Percentiles rank a stretch among this genome's conserved stretches.
Conservation (phyloP, 495 filamentous ascomycete genomes). For the Lasiosphaeria miniovina region DNA sequence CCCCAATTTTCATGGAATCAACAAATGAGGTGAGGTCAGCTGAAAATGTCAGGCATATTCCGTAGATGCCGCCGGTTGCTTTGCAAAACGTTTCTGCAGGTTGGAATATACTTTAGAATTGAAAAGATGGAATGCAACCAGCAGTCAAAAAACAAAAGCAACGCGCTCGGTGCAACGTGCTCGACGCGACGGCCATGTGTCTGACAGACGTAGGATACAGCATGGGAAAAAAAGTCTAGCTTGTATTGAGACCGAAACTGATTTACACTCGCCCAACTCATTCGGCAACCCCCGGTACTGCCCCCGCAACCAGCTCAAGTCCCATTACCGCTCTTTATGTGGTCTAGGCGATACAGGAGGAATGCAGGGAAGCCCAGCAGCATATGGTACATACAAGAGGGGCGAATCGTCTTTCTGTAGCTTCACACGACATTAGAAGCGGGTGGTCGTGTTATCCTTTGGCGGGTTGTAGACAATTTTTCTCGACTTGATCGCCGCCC, state of each 20-base stretch:
- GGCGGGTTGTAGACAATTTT: constrained; percentile 88
- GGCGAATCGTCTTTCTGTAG: constrained; percentile 18
- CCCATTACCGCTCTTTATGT: constrained; percentile 22
- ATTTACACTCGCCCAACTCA: constrained; percentile 36
- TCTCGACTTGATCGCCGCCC: constrained; percentile 89
- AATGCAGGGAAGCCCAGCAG: constrained; percentile 33
- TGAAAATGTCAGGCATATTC: too few relatives aligned
- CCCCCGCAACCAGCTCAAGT: constrained; percentile 9
- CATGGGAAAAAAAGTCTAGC: constrained; percentile 26
- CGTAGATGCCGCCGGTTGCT: too few relatives aligned
- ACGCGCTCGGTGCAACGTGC: too few relatives aligned
- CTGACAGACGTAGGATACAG: background rate
- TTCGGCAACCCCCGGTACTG: constrained; percentile 14
- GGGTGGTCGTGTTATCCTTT: constrained; percentile 35
- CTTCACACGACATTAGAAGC: constrained; percentile 27
- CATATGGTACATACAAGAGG: constrained; percentile 45
- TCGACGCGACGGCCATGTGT: background rate
- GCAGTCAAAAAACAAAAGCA: too few relatives aligned
- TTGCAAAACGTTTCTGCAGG: too few relatives aligned
- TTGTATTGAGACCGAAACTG: constrained; percentile 34
- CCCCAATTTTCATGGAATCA: too few relatives aligned
- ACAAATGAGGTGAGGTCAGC: too few relatives aligned
- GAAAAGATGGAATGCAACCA: too few relatives aligned
- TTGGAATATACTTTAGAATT: too few relatives aligned
- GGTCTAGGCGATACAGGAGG: constrained; percentile 36